Evolutionary conservation across 805 yeast species (phyloP).

Genomic region (Myxozyma geophila): DNA sequence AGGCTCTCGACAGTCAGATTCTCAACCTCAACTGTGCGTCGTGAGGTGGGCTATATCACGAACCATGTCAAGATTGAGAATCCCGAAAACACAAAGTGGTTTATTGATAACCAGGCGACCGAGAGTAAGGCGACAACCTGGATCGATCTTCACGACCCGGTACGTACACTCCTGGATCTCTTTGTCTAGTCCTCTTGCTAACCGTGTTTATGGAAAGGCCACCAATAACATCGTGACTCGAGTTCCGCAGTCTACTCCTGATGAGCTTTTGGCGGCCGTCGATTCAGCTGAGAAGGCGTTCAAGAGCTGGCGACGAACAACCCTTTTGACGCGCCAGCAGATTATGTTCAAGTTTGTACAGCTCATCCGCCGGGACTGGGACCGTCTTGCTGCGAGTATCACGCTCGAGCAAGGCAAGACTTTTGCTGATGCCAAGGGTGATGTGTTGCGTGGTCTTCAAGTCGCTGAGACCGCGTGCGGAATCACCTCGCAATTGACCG

Average conservation of each 20-base stretch:
- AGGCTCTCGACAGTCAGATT: background rate
- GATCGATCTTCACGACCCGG: conserved; percentile 74
- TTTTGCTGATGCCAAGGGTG: conserved; percentile 73
- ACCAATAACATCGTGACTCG: conserved; percentile 66
- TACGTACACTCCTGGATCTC: conserved; percentile 1
- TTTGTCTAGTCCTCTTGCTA: background rate
- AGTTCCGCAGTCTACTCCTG: conserved; percentile 73
- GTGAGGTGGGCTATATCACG: conserved; percentile 18
- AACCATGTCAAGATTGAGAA: conserved; percentile 26
- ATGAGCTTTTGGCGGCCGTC: conserved; percentile 68
- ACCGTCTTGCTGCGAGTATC: conserved; percentile 65
- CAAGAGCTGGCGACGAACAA: conserved; percentile 57
- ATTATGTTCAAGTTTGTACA: conserved; percentile 70
- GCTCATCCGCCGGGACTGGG: conserved; percentile 67
- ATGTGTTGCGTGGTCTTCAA: conserved; percentile 75
- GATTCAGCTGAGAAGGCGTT: conserved; percentile 68
- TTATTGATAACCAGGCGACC: conserved; percentile 55
- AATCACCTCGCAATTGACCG: conserved; percentile 61
- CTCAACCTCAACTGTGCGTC: conserved; percentile 6
- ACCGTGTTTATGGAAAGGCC: conserved; percentile 46
- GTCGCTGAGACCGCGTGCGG: conserved; percentile 78
- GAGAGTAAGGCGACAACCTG: conserved; percentile 58
- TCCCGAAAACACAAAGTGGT: conserved; percentile 47
- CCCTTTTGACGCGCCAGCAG: conserved; percentile 60
- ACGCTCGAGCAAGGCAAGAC: conserved; percentile 80